Conservation (phyloP, 1,139 yeast species). For the Ogataea hybrid region DNA sequence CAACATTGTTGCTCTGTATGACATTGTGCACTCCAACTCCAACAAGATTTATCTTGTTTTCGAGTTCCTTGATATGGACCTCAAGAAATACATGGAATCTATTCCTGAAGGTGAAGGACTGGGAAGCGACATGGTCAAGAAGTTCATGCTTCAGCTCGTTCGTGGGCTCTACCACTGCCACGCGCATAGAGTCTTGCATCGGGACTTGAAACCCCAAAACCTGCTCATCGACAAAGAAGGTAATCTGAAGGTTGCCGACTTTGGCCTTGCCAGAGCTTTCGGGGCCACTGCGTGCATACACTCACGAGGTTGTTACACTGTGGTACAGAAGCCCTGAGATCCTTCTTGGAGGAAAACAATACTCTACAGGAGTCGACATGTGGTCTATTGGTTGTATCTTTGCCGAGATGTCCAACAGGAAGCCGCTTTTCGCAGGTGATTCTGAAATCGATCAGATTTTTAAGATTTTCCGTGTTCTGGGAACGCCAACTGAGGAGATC, state of each 20-base stretch:
- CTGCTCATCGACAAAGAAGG: conserved; percentile 93
- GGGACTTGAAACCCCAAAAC: conserved; percentile 97
- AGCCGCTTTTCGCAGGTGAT: conserved; percentile 96
- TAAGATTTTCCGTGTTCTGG: conserved; percentile 87
- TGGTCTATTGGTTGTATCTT: conserved; percentile 99
- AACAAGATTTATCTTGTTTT: conserved; percentile 91
- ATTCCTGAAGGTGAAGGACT: conserved; percentile 90
- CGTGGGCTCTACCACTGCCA: conserved; percentile 95
- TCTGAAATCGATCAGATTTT: conserved; percentile 97
- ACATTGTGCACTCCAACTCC: conserved; percentile 95
- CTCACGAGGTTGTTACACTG: conserved; percentile 95
- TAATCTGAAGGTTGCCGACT: conserved; percentile 91
- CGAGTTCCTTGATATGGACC: conserved; percentile 90
- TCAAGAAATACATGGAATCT: conserved; percentile 95
- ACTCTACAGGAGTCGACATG: conserved; percentile 97
- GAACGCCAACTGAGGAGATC: conserved; percentile 89
- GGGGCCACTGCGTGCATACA: conserved; percentile 97
- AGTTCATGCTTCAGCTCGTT: conserved; percentile 89
- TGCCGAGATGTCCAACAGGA: conserved; percentile 97
- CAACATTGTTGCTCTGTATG: conserved; percentile 86
- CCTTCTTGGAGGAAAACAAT: conserved; percentile 92
- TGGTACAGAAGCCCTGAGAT: conserved; percentile 99
- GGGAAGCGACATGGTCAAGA: conserved; percentile 86
- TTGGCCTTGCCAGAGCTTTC: conserved; percentile 95
- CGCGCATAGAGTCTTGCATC: conserved; percentile 89